Base-by-base conservation (phyloP, 768 basidiomycete species). In the Boletus vermiculosoides region DNA sequence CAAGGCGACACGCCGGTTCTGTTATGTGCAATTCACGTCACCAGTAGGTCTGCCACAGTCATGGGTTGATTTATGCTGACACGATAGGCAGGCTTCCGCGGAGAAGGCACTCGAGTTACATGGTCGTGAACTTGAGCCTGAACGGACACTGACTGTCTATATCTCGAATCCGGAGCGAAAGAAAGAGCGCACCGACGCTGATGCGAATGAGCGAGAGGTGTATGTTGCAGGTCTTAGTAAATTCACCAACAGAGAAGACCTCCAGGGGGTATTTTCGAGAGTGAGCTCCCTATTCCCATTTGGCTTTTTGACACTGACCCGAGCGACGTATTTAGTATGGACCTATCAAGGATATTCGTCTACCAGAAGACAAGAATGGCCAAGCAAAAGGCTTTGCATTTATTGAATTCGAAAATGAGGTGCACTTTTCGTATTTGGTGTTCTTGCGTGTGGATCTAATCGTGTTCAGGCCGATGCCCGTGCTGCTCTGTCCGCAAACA, bases 131-230 rank as follows among this genome's bases (percentile, higher is more conserved):
- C 76, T 94, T 8, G 86, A 87, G 62, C 79, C 85, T 1, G 86
- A 83, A 39, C 79, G 86, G 51, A 71, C 76, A 4, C 70, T 99
- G 53, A 88, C 79, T 23, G 96, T 98, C 15, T 82, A 83, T 50
- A 83, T 98, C 12, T 98, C 96, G 1, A 91, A 98, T 68, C 97
- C 97, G 0, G 86, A 88, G 67, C 80, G 89, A 8, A 96, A 83
- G 76, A 91, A 95, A 65, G 87, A 89, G 59, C 80, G 97, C n/a
- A 90, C 89, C 0, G 97, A 98, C 66, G 87, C 85, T 18, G 85
- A 88, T 64, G 90, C 91, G 2, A 82, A 94, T 64, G 86, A 90
- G 45, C 78, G 86, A 50, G 94, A 97, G 67, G 69, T 98, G 4
- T 96, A 94, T 64, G 85, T 98, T 40, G 88, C 92, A 1, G 92